Base-by-base conservation (phyloP, 176 grass and related monocot genomes). In the Lolium multiflorum region DNA sequence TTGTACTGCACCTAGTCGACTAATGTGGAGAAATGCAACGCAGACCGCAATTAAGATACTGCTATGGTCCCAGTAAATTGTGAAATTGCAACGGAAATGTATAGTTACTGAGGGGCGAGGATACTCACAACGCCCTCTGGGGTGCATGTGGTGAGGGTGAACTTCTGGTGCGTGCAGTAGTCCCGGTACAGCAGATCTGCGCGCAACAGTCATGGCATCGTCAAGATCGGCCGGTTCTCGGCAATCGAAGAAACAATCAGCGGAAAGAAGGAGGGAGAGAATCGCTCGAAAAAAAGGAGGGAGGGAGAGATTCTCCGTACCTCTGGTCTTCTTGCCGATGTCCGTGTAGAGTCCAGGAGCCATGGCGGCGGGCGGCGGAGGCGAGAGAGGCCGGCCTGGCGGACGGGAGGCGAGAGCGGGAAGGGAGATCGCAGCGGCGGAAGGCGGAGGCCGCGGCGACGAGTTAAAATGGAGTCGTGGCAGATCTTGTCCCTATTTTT, bases 171-270 rank as follows among this genome's bases (percentile, higher is more conserved):
- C 64, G 88, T 92, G 65, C 54, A 73, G 82, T 98, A 98, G 81
- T 94, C 88, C 90, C n/a, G 88, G 88, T 98, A 98, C 9, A 98
- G 87, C 31, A 96, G 87, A 96, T 92, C 94, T 96, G 88, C 60
- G 76, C 6, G 43, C 14, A 20, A 38, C 21, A 16, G 47, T 56
- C n/a, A 70, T 48, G 17, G 20, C 16, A 55, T 84, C 75, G 18
- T 87, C 67, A 85, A 54, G 61, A 84, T 81, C 60, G 28, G 24
- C 47, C 31, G 43, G 77, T 16, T 61, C 16, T 70, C 41, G 43
- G 6, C 80, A 52, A 52, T 41, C 1, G 54, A 69, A 62, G 15
- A 56, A 65, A 9, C 48, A 81, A 21, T 17, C 12, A 26, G 15
- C 25, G 28, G n/a, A 41, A 12, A 17, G 7, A 28, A 82, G 60